These are phyloP conservation scores for Ophiostoma tasmaniense DNA, from an alignment of 2,329 filamentous ascomycete species.

Conservation along the genomic window DNA sequence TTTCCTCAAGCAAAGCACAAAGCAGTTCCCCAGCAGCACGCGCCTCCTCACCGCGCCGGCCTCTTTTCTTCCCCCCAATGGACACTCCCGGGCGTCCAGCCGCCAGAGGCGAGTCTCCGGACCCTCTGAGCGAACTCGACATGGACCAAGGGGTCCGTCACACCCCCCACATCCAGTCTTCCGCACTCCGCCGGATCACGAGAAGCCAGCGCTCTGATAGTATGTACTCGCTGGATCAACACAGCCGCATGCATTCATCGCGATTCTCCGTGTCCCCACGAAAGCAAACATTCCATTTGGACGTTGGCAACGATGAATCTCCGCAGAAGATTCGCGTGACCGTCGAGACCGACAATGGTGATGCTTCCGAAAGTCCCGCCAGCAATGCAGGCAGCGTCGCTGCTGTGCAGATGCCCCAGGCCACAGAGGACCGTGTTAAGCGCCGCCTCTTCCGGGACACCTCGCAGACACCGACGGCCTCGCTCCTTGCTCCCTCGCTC, in stretches of 20 bases:
- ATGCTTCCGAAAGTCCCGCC: slow-evolving; percentile 19
- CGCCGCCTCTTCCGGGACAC: slow-evolving; percentile 26
- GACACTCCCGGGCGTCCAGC: not conserved
- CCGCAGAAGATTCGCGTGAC: slow-evolving; percentile 48
- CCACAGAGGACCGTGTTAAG: slow-evolving; percentile 25
- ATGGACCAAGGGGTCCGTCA: not conserved
- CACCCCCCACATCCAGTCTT: not conserved
- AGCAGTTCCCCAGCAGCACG: not conserved
- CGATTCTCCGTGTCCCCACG: slow-evolving; percentile 35
- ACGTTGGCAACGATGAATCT: slow-evolving; percentile 42
- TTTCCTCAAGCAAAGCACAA: not conserved
- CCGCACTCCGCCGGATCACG: slow-evolving; percentile 34
- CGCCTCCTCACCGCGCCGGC: not conserved
- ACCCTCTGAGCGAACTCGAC: slow-evolving; percentile 8
- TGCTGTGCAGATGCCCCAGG: not conserved
- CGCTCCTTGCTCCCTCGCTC: slow-evolving; percentile 30
- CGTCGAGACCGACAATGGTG: slow-evolving; percentile 40
- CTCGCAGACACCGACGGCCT: slow-evolving; percentile 21
- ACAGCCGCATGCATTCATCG: slow-evolving; percentile 12
- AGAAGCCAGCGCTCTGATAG: slow-evolving; percentile 32
- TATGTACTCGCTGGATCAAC: slow-evolving; percentile 12
- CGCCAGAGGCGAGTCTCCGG: not conserved
- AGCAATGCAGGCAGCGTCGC: not conserved
- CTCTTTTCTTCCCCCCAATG: not conserved
- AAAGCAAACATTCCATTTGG: slow-evolving; percentile 49